Conservation (phyloP, 2,329 filamentous ascomycete species). For the Penicillium sp. region DNA sequence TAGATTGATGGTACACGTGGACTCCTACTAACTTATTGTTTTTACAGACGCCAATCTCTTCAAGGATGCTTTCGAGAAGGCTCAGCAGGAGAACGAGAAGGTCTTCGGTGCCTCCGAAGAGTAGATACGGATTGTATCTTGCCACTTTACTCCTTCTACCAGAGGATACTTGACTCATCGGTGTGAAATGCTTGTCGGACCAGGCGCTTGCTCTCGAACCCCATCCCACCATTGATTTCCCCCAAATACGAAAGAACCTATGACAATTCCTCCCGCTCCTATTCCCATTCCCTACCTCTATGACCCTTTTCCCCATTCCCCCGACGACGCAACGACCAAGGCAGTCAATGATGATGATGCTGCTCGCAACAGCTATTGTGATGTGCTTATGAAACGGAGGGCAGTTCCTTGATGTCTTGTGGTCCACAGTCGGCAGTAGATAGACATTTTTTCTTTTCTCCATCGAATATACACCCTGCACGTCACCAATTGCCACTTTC, state of each 20-base stretch:
- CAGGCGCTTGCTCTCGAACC: constrained; percentile 16
- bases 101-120: constrained; percentile 62
- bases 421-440: constrained; percentile 34
- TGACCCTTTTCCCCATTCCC: neutral
- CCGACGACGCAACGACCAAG: constrained; percentile 27
- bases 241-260: constrained; percentile 5
- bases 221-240: constrained; percentile 8
- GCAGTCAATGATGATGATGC: constrained; percentile 32
- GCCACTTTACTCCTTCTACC: constrained; percentile 1
- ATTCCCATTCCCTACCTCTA: constrained; percentile 10
- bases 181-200: constrained; percentile 12
- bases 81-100: constrained; percentile 92
- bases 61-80: constrained; percentile 97
- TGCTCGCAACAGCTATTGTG: constrained; percentile 27
- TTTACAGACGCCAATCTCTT: constrained; percentile 85
- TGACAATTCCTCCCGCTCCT: constrained; percentile 13
- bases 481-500: constrained; percentile 3
- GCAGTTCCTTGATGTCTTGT: constrained; percentile 23
- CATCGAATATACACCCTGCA: constrained; percentile 37
- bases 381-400: constrained; percentile 27
- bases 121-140: constrained; percentile 31
- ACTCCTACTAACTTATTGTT: constrained; percentile 17
- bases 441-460: constrained; percentile 30
- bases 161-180: constrained; percentile 4
- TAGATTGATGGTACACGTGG: neutral